Evolutionary conservation across 768 basidiomycete genomes (phyloP), one percentile per base, ranked within the genome.

Genomic region (Kwoniella sp.): DNA sequence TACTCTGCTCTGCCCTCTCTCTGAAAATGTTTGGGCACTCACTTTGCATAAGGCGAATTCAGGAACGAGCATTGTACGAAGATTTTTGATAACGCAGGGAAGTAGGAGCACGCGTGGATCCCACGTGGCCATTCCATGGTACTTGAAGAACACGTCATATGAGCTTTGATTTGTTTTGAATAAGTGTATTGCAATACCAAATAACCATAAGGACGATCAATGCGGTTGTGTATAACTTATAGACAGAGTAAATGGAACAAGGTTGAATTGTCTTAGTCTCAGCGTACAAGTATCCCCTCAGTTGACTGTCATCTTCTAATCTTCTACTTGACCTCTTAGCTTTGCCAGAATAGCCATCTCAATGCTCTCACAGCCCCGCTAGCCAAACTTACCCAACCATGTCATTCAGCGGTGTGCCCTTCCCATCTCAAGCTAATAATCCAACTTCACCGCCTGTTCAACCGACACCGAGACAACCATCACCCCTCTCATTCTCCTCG

Each of bases 381-480:
- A 13, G 33, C 33, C 10, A 44, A 10, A 9, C 40, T 19, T 15
- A 25, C 17, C 29, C 8, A 30, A 15, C n/a, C 22, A 55, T 37
- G 30, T 33, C 54, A 12, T 3, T 33, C 51, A 52, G 51, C 29
- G 51, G 51, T 27, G 26, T 27, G 17, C 51, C 51, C 27, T 52
- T 52, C 51, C 27, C 51, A 8, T 52, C 51, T n/a, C 25, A 44
- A 19, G 40, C 40, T 44, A 3, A 44, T 4, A 44, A 19, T 19
- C 40, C 40, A 19, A 44, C 40, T 15, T 64, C 63, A 29, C 65
- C 71, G 12, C 68, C 71, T 13, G 26, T 63, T 8, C 29, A 70
- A 36, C 69, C 71, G 24, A 33, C 64, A 7, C 63, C 67, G 24
- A 58, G 71, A 37, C 69, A 73, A 51, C 71, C 71, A n/a, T 73